Evolutionary conservation across 768 basidiomycete genomes (phyloP).

Genomic region (Trametes cinnabarina): DNA sequence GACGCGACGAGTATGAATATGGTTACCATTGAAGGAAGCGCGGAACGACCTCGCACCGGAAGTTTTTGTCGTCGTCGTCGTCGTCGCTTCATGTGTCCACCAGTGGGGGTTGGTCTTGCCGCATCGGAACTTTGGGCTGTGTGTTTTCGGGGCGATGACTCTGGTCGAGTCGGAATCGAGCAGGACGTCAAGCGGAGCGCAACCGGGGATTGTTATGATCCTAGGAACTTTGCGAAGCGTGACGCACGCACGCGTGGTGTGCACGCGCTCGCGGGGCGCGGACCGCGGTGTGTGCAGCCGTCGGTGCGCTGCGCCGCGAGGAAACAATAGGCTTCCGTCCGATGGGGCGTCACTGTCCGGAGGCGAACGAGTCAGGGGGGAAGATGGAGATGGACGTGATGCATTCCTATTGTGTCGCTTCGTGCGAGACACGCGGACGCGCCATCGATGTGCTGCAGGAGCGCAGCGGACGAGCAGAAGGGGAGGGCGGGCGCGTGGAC

Average conservation of each 20-base stretch:
- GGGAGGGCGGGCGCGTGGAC: neutral
- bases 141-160: neutral
- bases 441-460: neutral
- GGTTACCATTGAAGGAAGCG: neutral
- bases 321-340: neutral
- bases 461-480: neutral
- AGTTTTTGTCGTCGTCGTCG: neutral
- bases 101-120: neutral
- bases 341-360: constrained; percentile 4
- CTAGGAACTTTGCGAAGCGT: neutral
- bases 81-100: neutral
- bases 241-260: neutral
- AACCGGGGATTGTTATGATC: neutral
- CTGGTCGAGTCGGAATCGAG: neutral
- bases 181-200: neutral
- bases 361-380: constrained; percentile 14
- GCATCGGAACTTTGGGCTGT: no score
- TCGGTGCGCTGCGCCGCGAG: neutral
- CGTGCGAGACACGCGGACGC: constrained; percentile 9
- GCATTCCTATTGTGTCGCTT: constrained; percentile 10
- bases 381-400: neutral
- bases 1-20: neutral
- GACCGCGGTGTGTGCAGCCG: no score
- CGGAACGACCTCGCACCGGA: neutral
- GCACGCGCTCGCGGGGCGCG: no score